phyloP scores from a whole-genome alignment of 495 filamentous ascomycete species.

The Penicillium ochrochloron region DNA sequence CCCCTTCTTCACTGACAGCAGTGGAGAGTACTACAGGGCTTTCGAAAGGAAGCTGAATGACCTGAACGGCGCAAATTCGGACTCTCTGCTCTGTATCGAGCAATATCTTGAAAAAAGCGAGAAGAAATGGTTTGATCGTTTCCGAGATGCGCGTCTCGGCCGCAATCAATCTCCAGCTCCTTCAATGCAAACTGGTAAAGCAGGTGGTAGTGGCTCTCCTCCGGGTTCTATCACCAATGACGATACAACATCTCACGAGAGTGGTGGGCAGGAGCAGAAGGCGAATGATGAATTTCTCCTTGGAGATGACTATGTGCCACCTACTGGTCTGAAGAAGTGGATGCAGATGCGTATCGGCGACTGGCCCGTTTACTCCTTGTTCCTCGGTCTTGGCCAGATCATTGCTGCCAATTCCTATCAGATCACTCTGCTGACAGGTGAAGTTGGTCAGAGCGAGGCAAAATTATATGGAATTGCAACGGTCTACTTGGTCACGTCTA shows the following conservation, averaged over 20 bases:
- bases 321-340: constrained; percentile 63
- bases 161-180: constrained; percentile 52
- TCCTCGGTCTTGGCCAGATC: constrained; percentile 69
- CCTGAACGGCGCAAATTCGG: constrained; percentile 61
- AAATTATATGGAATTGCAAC: constrained; percentile 70
- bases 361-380: constrained; percentile 75
- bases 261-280: constrained; percentile 35
- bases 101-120: constrained; percentile 69
- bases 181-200: constrained; percentile 44
- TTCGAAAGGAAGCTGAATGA: constrained; percentile 65
- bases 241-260: constrained; percentile 43
- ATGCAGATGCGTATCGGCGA: constrained; percentile 56
- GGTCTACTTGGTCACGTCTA: constrained; percentile 64
- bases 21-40: constrained; percentile 61
- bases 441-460: constrained; percentile 62
- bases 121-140: constrained; percentile 71
- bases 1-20: constrained; percentile 72
- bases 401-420: constrained; percentile 76
- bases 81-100: constrained; percentile 67
- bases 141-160: constrained; percentile 61
- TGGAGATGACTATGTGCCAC: constrained; percentile 66
- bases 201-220: constrained; percentile 32
- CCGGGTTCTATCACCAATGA: constrained; percentile 44
- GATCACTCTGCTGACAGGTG: constrained; percentile 69
- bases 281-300: constrained; percentile 62